These are phyloP conservation scores for Ustilago loliicola DNA, from an alignment of 1,284 basidiomycete genomes.

Conservation along the genomic window DNA sequence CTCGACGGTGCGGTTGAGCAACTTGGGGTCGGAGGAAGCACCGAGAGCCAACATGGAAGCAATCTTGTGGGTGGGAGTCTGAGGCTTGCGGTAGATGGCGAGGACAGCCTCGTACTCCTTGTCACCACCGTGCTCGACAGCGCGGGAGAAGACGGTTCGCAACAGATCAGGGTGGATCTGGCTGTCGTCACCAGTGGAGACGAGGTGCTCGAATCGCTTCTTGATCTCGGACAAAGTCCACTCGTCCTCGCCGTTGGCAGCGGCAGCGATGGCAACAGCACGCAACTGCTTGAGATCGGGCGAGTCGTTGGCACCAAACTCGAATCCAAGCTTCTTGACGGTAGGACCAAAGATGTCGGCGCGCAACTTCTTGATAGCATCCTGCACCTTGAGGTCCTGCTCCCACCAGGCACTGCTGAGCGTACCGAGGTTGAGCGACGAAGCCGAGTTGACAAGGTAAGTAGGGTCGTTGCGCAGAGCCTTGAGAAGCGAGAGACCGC, in stretches of 20 bases:
- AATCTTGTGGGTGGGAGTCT: conserved; percentile 73
- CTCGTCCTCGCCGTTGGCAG: conserved; percentile 74
- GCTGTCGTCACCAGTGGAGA: conserved; percentile 82
- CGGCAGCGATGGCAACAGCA: conserved; percentile 78
- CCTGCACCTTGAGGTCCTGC: conserved; percentile 76
- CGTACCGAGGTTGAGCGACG: conserved; percentile 47
- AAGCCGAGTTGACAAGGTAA: conserved; percentile 63
- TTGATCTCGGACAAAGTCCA: conserved; percentile 75
- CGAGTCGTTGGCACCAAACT: conserved; percentile 79
- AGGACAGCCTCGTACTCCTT: conserved; percentile 77
- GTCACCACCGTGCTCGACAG: conserved; percentile 80
- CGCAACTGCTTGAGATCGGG: conserved; percentile 82
- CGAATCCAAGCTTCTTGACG: conserved; percentile 84
- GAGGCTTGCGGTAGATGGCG: conserved; percentile 77
- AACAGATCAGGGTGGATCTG: conserved; percentile 76
- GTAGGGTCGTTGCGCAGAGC: conserved; percentile 74
- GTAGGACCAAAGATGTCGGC: conserved; percentile 81
- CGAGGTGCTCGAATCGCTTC: conserved; percentile 80
- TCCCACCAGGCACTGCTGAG: conserved; percentile 84
- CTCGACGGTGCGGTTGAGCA: conserved; percentile 70
- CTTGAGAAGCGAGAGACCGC: conserved; percentile 80
- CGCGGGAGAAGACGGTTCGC: conserved; percentile 65
- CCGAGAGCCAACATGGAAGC: conserved; percentile 71
- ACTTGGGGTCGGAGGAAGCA: conserved; percentile 54
- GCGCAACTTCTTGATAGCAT: conserved; percentile 58